A percentile compares a stretch with the other conserved stretches of the same genome.
Conservation (phyloP, 257 asterid species). For the Scutellaria galericulata region DNA sequence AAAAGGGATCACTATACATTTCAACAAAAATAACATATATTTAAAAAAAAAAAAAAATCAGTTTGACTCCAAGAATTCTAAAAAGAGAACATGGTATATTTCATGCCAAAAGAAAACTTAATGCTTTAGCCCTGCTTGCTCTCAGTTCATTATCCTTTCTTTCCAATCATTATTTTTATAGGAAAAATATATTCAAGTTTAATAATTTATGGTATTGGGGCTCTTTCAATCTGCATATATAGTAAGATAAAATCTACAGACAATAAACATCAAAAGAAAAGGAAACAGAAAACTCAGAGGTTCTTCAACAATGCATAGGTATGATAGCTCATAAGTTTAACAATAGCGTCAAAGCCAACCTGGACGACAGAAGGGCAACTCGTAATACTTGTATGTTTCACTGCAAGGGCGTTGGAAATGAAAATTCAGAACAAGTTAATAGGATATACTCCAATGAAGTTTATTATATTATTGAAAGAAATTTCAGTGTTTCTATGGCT, state of each 20-base stretch:
- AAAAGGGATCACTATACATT: constrained; percentile 16
- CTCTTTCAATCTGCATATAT: constrained; percentile 5
- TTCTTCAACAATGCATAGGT: constrained; percentile 22
- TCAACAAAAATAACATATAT: not conserved
- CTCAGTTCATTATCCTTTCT: not conserved
- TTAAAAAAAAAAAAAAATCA: too few species aligned
- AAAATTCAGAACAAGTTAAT: constrained; percentile 39
- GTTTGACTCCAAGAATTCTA: too few species aligned
- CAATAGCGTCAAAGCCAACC: constrained; percentile 61
- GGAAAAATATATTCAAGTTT: not conserved
- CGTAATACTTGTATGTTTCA: constrained; percentile 84
- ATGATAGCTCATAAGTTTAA: constrained; percentile 8
- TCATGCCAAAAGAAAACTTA: constrained; percentile 1
- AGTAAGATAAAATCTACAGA: constrained; percentile 12
- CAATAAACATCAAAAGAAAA: constrained; percentile 12
- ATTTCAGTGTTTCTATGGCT: not conserved
- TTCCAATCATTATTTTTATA: not conserved
- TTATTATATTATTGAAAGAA: not conserved
- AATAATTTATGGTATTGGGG: not conserved
- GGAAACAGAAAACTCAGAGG: not conserved
- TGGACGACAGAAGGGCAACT: constrained; percentile 89
- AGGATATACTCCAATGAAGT: constrained; percentile 15
- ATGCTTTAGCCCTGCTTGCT: constrained; percentile 1
- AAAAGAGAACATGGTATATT: not conserved
- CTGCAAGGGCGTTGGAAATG: constrained; percentile 67